Conservation (phyloP, 2,329 filamentous ascomycete genomes). For the Tolypocladium ophioglossoides region DNA sequence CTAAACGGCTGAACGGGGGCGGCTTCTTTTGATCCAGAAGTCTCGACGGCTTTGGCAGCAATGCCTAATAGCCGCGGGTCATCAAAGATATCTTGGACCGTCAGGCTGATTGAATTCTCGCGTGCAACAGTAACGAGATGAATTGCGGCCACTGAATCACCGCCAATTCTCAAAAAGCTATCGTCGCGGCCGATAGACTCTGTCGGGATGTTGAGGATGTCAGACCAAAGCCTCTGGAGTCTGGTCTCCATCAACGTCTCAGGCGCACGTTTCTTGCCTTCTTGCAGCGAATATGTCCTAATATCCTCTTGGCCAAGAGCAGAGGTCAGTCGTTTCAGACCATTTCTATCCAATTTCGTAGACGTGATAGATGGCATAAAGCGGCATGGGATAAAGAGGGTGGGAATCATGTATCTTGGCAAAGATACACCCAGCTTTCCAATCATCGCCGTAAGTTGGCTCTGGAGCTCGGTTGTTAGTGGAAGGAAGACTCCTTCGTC, state of each 20-base stretch:
- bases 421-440: neutral
- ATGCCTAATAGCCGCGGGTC: neutral
- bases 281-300: too few species aligned
- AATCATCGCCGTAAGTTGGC: neutral
- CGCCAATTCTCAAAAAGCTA: neutral
- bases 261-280: too few species aligned
- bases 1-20: too few species aligned
- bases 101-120: neutral
- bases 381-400: conserved; percentile 3
- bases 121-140: neutral
- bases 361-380: conserved; percentile 8
- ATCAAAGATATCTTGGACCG: neutral
- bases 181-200: neutral
- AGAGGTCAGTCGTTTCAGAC: too few species aligned
- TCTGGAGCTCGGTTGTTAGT: too few species aligned
- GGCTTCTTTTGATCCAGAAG: too few species aligned
- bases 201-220: conserved; percentile 1
- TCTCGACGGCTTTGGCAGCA: too few species aligned
- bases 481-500: too few species aligned
- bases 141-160: conserved; percentile 11
- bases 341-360: conserved; percentile 8
- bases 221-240: conserved; percentile 3
- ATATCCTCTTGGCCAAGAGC: too few species aligned
- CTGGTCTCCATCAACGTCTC: too few species aligned
- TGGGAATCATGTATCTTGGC: conserved; percentile 6